Conservation (phyloP, 108 stramenopile species). For the Conticribra weissflogii region DNA sequence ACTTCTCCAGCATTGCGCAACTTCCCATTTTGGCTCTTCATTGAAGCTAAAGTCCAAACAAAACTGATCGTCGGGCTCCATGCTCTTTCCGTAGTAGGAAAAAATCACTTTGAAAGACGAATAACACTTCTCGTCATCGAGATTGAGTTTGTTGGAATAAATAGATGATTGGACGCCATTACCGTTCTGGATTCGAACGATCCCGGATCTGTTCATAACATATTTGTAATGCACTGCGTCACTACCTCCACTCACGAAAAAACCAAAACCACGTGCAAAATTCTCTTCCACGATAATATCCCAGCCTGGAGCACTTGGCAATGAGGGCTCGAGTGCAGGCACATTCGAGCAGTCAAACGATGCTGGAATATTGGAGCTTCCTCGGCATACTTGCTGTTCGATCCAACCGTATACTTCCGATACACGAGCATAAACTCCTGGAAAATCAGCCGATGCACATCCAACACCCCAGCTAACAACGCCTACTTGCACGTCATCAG, state of each 20-base stretch:
- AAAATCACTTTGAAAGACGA: background rate
- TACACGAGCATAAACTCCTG: slow-evolving; percentile 46
- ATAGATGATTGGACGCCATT: background rate
- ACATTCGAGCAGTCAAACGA: background rate
- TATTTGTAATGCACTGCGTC: background rate
- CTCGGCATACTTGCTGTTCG: slow-evolving; percentile 8
- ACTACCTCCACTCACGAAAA: background rate
- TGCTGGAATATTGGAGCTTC: slow-evolving; percentile 11
- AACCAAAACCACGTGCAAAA: background rate
- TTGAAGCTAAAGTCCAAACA: background rate
- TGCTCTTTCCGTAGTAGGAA: background rate
- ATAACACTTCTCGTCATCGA: background rate
- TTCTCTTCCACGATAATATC: background rate
- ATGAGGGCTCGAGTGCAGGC: background rate
- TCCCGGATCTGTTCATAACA: background rate
- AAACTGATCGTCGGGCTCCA: background rate
- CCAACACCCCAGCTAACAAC: slow-evolving; percentile 40
- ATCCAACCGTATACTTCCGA: slow-evolving; percentile 36
- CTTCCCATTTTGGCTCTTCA: background rate
- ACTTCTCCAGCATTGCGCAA: background rate
- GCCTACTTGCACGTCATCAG: slow-evolving; percentile 39
- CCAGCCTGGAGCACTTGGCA: background rate
- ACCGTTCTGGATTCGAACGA: background rate
- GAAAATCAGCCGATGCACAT: slow-evolving; percentile 32
- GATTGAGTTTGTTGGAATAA: background rate